phyloP scores from a whole-genome alignment of 1,284 basidiomycete species.

The Testicularia cyperi region DNA sequence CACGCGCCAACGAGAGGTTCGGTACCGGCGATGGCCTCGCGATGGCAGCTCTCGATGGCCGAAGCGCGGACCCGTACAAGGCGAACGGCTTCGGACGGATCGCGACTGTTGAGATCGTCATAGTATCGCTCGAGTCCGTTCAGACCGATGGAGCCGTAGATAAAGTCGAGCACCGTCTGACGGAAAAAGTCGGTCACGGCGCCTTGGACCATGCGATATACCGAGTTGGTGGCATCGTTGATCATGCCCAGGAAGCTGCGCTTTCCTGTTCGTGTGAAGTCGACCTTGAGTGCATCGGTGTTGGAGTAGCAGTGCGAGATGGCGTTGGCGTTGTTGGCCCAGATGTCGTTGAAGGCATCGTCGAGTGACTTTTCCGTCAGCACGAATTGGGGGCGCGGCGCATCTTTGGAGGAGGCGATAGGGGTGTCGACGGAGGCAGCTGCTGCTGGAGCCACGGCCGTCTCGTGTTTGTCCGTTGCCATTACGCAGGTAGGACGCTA shows the following conservation, averaged over 20 bases:
- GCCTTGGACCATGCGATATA: conserved; percentile 55
- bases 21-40: conserved; percentile 67
- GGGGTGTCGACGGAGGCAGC: neutral
- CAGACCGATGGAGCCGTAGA: conserved; percentile 29
- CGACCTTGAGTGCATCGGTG: conserved; percentile 88
- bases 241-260: conserved; percentile 81
- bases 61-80: conserved; percentile 74
- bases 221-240: conserved; percentile 51
- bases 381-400: conserved; percentile 6
- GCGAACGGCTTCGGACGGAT: conserved; percentile 82
- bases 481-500: too few species aligned
- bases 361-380: conserved; percentile 33
- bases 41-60: conserved; percentile 41
- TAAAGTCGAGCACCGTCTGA: conserved; percentile 65
- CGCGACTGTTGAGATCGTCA: conserved; percentile 73
- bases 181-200: conserved; percentile 89
- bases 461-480: neutral
- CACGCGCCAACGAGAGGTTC: conserved; percentile 81
- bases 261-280: conserved; percentile 87
- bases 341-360: conserved; percentile 71
- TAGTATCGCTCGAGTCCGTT: conserved; percentile 42
- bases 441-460: neutral
- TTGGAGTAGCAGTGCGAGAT: conserved; percentile 54
- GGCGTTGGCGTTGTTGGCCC: conserved; percentile 80
- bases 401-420: neutral